Percentiles rank a stretch among this genome's conserved stretches.
These are phyloP conservation scores for Rosa rugosa DNA, from an alignment of 306 rosid species.

Conservation along the genomic window DNA sequence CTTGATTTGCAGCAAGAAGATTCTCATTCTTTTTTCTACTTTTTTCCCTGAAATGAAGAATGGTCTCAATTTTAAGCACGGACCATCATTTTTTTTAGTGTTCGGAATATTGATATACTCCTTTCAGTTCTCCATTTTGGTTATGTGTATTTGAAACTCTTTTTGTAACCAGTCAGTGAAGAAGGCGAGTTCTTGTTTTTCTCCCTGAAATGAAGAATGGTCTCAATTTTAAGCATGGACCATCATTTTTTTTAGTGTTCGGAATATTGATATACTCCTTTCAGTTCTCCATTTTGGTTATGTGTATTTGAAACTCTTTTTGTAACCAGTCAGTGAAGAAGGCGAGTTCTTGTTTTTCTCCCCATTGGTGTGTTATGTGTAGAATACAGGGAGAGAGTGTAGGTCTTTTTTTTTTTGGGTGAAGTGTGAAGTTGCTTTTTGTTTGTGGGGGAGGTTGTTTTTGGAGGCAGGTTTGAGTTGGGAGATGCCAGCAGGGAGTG, in stretches of 20 bases:
- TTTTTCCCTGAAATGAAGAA: neutral
- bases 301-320: neutral
- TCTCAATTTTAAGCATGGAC: neutral
- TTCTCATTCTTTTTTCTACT: neutral
- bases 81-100: neutral
- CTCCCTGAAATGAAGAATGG: neutral
- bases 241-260: neutral
- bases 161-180: neutral
- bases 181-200: neutral
- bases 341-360: neutral
- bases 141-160: neutral
- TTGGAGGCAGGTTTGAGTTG: neutral
- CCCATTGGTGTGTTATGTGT: neutral
- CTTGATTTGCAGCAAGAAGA: neutral
- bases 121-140: slow-evolving; percentile 1
- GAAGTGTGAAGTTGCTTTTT: neutral
- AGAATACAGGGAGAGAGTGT: neutral
- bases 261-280: neutral
- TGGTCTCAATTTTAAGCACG: neutral
- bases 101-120: neutral
- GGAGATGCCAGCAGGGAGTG: neutral
- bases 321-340: neutral
- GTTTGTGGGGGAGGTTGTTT: neutral
- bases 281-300: neutral
- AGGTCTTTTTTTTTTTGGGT: neutral